Evolutionary conservation across 768 basidiomycete genomes (phyloP).

Genomic region (Agaricus subrufescens): DNA sequence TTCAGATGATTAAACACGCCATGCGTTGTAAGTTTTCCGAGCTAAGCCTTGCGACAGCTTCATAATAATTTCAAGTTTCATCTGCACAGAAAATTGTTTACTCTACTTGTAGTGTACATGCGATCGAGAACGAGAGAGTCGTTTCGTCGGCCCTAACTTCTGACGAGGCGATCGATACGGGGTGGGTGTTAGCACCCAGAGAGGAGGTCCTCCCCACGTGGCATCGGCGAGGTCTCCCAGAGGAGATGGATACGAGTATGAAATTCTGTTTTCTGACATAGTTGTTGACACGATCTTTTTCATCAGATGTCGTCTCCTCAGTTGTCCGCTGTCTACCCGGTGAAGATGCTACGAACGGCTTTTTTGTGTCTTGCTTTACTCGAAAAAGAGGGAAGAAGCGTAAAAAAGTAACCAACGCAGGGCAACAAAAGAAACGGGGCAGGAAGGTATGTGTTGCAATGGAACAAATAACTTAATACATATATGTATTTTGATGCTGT

Average conservation of each 20-base stretch:
- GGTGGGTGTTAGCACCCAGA: conserved; percentile 66
- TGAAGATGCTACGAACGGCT: conserved; percentile 91
- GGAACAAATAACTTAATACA: not conserved
- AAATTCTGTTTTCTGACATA: conserved; percentile 23
- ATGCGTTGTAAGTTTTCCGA: conserved; percentile 71
- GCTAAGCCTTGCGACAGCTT: not conserved
- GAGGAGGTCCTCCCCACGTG: conserved; percentile 73
- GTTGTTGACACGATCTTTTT: not conserved
- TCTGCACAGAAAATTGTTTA: conserved; percentile 81
- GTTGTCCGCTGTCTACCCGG: conserved; percentile 72
- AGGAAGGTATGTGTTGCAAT: not conserved
- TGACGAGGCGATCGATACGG: conserved; percentile 54
- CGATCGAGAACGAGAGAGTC: conserved; percentile 90
- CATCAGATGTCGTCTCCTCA: conserved; percentile 50
- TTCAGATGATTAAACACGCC: conserved; percentile 88
- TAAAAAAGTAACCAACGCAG: conserved; percentile 19
- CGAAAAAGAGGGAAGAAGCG: conserved; percentile 23
- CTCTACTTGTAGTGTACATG: conserved; percentile 95
- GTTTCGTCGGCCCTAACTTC: conserved; percentile 70
- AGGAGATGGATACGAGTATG: conserved; percentile 52
- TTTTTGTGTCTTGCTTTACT: conserved; percentile 95
- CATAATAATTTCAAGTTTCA: conserved; percentile 50
- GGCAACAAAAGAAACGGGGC: conserved; percentile 10
- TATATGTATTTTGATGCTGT: conserved; percentile 8
- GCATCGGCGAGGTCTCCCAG: conserved; percentile 71